Evolutionary conservation across 352 stramenopile species (phyloP).

Genomic region (Phytopythium aichiense): DNA sequence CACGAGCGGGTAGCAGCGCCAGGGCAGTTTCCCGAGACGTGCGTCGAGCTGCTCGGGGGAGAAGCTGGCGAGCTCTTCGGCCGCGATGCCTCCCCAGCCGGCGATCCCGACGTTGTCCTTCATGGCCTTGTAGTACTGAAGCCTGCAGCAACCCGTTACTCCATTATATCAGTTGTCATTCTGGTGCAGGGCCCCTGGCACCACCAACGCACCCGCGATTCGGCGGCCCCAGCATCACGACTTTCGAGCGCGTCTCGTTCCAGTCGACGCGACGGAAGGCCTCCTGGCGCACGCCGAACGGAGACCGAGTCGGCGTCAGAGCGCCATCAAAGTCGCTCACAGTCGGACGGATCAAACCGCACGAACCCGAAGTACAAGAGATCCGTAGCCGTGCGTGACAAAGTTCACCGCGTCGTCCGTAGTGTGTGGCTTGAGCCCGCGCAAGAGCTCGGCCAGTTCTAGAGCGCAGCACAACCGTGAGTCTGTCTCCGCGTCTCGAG

Average conservation of each 20-base stretch:
- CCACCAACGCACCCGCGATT: constrained; percentile 47
- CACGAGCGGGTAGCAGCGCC: constrained; percentile 54
- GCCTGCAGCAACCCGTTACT: constrained; percentile 16
- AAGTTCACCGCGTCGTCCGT: constrained; percentile 57
- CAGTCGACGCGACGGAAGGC: constrained; percentile 68
- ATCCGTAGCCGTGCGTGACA: constrained; percentile 69
- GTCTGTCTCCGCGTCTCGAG: constrained; percentile 1
- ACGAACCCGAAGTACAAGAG: constrained; percentile 55
- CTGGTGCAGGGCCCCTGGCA: neutral
- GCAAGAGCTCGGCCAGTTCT: constrained; percentile 47
- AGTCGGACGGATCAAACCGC: neutral
- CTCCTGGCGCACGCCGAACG: constrained; percentile 27
- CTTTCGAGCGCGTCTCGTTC: constrained; percentile 65
- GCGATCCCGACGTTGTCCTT: constrained; percentile 48
- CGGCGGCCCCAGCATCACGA: constrained; percentile 69
- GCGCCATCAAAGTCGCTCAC: neutral
- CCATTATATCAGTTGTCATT: neutral
- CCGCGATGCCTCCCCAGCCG: constrained; percentile 54
- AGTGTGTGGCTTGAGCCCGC: constrained; percentile 57
- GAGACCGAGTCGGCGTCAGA: neutral
- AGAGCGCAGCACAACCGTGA: constrained; percentile 4
- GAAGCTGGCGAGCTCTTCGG: constrained; percentile 49
- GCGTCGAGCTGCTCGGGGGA: constrained; percentile 34
- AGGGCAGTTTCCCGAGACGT: constrained; percentile 62
- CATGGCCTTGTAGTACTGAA: constrained; percentile 57